These are phyloP conservation scores for Erodium trifolium DNA, from an alignment of 441 rosid species.

Conservation along the genomic window DNA sequence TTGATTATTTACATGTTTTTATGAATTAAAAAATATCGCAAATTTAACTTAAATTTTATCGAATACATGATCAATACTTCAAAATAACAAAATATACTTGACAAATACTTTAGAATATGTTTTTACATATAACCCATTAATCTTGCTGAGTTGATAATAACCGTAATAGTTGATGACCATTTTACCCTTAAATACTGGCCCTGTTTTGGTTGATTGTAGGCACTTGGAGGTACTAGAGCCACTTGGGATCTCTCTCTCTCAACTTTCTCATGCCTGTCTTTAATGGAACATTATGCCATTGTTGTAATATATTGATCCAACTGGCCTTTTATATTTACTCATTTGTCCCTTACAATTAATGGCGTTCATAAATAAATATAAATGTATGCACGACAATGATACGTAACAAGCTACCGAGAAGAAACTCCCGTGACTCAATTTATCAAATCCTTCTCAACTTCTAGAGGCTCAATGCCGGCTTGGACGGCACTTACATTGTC, in stretches of 20 bases:
- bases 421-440: neutral
- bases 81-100: no score
- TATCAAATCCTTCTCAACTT: neutral
- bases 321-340: neutral
- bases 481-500: neutral
- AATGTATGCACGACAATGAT: neutral
- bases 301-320: neutral
- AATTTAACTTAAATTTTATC: no score
- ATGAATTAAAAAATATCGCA: no score
- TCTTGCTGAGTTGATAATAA: no score
- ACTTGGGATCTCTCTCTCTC: neutral
- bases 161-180: no score
- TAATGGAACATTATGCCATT: neutral
- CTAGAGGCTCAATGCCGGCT: neutral
- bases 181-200: neutral
- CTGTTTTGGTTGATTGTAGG: neutral
- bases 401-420: neutral
- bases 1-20: no score
- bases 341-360: neutral
- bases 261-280: slow-evolving; percentile 7
- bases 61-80: no score
- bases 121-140: no score
- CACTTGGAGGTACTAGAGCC: neutral
- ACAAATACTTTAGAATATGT: no score
- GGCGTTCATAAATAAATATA: neutral